phyloP scores from a whole-genome alignment of 805 yeast species.

The Monosporozyma aerobia region DNA sequence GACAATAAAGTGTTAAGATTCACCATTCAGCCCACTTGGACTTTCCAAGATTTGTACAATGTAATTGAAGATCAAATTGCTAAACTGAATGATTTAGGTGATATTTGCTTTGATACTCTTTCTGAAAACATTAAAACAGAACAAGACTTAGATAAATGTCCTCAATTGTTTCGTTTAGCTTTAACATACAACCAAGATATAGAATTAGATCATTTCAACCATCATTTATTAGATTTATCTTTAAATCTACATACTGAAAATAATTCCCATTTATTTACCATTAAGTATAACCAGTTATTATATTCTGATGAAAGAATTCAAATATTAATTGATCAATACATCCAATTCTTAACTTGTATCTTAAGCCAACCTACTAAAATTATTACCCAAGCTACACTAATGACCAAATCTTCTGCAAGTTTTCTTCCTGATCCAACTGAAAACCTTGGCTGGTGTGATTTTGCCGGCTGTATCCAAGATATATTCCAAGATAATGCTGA shows the following conservation, averaged over 20 bases:
- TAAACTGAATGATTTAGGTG: conserved; percentile 7
- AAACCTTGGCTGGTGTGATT: conserved; percentile 83
- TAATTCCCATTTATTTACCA: conserved; percentile 11
- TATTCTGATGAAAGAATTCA: conserved; percentile 62
- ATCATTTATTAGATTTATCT: conserved; percentile 39
- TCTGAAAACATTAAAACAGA: conserved; percentile 40
- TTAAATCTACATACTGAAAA: conserved; percentile 22
- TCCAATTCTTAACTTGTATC: conserved; percentile 39
- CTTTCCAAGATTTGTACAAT: conserved; percentile 46
- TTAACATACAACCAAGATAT: conserved; percentile 36
- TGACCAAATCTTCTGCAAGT: conserved; percentile 54
- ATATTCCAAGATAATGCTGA: conserved; percentile 84
- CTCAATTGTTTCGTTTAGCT: conserved; percentile 47
- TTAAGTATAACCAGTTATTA: conserved; percentile 61
- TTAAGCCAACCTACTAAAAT: conserved; percentile 30
- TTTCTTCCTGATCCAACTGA: conserved; percentile 79
- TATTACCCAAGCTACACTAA: conserved; percentile 55
- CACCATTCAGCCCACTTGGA: conserved; percentile 42
- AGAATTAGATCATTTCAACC: conserved; percentile 27
- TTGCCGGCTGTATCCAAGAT: conserved; percentile 93
- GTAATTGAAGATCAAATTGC: conserved; percentile 34
- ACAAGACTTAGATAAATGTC: conserved; percentile 46
- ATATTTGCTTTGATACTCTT: conserved; percentile 48
- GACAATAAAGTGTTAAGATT: conserved; percentile 49
- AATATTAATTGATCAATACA: conserved; percentile 64